Base-by-base conservation (phyloP, 1,284 basidiomycete species). In the Lentinula novae-zelandiae region DNA sequence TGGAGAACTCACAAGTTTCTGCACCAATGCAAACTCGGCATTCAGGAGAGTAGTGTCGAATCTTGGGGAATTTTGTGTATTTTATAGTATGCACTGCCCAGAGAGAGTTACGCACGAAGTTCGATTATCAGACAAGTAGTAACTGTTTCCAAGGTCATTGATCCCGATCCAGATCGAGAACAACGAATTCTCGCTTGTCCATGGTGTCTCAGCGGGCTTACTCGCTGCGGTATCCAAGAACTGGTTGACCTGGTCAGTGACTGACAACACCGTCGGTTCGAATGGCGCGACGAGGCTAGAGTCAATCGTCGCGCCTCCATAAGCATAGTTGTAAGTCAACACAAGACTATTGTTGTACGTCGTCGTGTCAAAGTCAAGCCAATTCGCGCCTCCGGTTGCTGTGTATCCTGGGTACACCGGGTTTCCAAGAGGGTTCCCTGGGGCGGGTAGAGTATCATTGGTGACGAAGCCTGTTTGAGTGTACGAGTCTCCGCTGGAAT, bases 91-190 rank as follows among this genome's bases (percentile, higher is more conserved):
- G 8, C 2, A 38, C 12, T 12, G 7, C 1, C 4, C 36, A 12
- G 7, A 38, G 7, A 8, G 42, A 31, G 17, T 13, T 9, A 73
- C 80, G 66, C 65, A 84, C 83, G 79, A 80, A 60, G 67, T 70
- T 3, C 82, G 76, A 65, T 82, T 75, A 0, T 82, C 81, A 48
- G 72, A 66, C 60, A 70, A 38, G 57, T 76, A 80, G 62, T 75
- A 85, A 55, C 77, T 82, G 65, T 81, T 81, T 9, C 82, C 83
- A 51, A 86, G 80, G 67, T 85, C 84, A 66, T 86, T 86, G 64
- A 85, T 81, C 0, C 84, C 84, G 58, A 86, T 85, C 76, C 77
- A 86, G 44, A 85, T 73, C 0, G 82, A 82, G 70, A 86, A 85
- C 58, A 86, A 65, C 36, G 83, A 62, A 63, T 83, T 81, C 5